Evolutionary conservation across 1,284 basidiomycete genomes (phyloP), one percentile per base, ranked within the genome.

Genomic region (Apiotrichum laibachii): DNA sequence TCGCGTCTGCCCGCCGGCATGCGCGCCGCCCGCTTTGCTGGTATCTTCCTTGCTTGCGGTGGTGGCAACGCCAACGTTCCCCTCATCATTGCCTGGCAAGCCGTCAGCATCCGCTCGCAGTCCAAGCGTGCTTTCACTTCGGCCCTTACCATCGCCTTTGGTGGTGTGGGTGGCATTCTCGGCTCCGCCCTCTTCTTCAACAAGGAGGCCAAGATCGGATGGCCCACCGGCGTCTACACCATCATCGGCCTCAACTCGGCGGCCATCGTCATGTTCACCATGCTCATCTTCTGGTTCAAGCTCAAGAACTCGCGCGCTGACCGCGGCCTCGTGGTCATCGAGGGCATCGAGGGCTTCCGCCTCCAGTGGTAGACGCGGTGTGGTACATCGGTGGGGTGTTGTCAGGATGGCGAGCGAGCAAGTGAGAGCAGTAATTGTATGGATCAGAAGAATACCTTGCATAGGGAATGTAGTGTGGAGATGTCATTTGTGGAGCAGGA

Each of bases 91-190:
- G 65, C 71, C 15, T 77, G 73, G 67, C 66, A 70, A 39, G 71
- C 75, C 59, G 77, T 76, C 65, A 79, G 79, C 67, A 76, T 81
- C 40, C 74, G 75, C 19, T 68, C 72, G 12, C 76, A 80, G 63
- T 71, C 72, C 39, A 80, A 80, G 60, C 63, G 67, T 39, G 65
- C 68, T 16, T 73, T 77, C 62, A 67, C 69, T 18, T 70, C 71
- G 31, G 79, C 79, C 19, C 60, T 79, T 42, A 72, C 77, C 47
- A 72, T 80, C 54, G 73, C 69, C 40, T 74, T 76, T 49, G 79
- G 77, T 39, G 79, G 79, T 55, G 63, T 80, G 43, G 80, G 80
- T 21, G 80, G 80, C 54, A 80, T 81, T 65, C 34, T 64, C 42
- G 51, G 55, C 10, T 43, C 49, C 2, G 57, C 55, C 18, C 49